A percentile compares a stretch with the other conserved stretches of the same genome.
phyloP scores from a whole-genome alignment of 1,284 basidiomycete species.

The Microbotryum saponariae region DNA sequence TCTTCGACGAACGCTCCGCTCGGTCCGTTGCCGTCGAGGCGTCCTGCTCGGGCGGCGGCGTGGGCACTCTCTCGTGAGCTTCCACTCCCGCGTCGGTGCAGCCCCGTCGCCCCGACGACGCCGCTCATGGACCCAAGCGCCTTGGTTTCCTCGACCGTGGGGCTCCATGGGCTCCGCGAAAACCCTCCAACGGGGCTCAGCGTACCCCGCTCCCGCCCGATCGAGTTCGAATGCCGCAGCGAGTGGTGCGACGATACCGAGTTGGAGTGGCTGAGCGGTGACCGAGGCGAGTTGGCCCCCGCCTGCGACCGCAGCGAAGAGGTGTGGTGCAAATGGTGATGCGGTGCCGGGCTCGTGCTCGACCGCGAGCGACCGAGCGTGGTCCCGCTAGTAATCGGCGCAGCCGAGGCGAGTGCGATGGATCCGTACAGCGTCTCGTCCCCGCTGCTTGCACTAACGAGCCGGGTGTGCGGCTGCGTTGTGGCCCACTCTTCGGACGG shows the following conservation, averaged over 20 bases:
- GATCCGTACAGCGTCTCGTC: slow-evolving; percentile 1
- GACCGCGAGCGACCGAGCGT: slow-evolving; percentile 15
- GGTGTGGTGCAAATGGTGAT: slow-evolving; percentile 16
- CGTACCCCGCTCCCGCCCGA: neutral
- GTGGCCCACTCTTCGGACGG: slow-evolving; percentile 4
- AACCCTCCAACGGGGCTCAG: slow-evolving; percentile 19
- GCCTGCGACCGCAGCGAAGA: slow-evolving; percentile 14
- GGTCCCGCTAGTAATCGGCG: slow-evolving; percentile 1
- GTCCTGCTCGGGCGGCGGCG: too few relatives aligned
- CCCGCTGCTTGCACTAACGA: neutral
- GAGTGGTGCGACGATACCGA: slow-evolving; percentile 18
- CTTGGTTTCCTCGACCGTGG: slow-evolving; percentile 31
- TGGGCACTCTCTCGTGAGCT: slow-evolving; percentile 16
- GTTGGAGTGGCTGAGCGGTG: slow-evolving; percentile 20
- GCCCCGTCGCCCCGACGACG: slow-evolving; percentile 1
- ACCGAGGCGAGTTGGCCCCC: slow-evolving; percentile 3
- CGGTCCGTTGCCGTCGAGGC: neutral
- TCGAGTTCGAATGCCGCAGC: slow-evolving; percentile 6
- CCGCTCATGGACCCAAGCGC: slow-evolving; percentile 16
- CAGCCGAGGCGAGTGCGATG: slow-evolving; percentile 1
- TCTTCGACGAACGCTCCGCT: neutral
- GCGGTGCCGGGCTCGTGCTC: slow-evolving; percentile 22
- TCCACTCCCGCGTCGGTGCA: slow-evolving; percentile 23
- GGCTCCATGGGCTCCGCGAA: slow-evolving; percentile 30
- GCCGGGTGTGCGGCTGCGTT: neutral